These are phyloP conservation scores for Nakaseomyces kungkrabaensis DNA, from an alignment of 1,139 yeast genomes.

Conservation along the genomic window DNA sequence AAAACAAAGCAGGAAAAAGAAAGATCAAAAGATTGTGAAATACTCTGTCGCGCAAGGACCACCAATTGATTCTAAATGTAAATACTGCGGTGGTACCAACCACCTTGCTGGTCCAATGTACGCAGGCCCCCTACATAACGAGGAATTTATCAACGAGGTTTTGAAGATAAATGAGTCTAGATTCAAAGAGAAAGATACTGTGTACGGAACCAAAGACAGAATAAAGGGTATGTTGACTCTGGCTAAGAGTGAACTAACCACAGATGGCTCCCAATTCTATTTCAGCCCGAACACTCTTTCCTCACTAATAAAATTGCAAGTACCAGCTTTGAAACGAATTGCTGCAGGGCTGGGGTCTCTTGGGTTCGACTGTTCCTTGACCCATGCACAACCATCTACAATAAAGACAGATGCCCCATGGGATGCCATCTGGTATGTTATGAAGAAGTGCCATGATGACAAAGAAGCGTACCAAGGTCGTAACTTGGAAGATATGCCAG, in stretches of 20 bases:
- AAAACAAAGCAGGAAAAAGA: constrained; percentile 28
- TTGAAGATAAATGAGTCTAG: constrained; percentile 43
- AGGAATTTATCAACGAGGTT: constrained; percentile 53
- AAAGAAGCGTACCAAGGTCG: constrained; percentile 32
- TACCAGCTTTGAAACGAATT: constrained; percentile 66
- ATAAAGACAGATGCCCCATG: constrained; percentile 87
- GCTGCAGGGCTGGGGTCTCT: constrained; percentile 78
- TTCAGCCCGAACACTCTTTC: constrained; percentile 71
- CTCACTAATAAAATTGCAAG: constrained; percentile 67
- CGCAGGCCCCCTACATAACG: constrained; percentile 68
- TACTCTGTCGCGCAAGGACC: constrained; percentile 51
- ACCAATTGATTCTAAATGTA: constrained; percentile 47
- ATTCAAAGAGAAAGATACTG: constrained; percentile 35
- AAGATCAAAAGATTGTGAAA: constrained; percentile 34
- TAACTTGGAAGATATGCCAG: constrained; percentile 1
- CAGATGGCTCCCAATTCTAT: constrained; percentile 54
- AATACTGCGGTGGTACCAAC: constrained; percentile 56
- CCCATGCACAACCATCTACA: constrained; percentile 82
- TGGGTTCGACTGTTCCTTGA: constrained; percentile 71
- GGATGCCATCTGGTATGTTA: constrained; percentile 62
- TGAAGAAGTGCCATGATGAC: constrained; percentile 43
- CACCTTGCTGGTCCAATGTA: constrained; percentile 97
- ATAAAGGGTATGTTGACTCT: constrained; percentile 87
- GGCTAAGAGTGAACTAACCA: constrained; percentile 55
- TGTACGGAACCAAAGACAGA: constrained; percentile 71